Conservation (phyloP, 805 yeast genomes). For the Candida nitratophila region DNA sequence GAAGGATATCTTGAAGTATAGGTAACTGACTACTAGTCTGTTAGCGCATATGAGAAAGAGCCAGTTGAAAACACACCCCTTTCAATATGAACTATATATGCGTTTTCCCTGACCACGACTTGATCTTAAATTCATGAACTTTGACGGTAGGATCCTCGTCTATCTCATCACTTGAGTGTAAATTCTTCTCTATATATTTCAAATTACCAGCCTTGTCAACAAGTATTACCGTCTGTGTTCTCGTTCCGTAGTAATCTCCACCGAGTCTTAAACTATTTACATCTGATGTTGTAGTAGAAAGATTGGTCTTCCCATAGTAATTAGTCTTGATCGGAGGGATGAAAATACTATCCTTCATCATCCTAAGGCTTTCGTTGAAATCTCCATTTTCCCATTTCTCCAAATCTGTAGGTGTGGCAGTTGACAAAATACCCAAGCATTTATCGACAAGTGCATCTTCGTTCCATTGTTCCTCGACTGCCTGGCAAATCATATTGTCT, state of each 20-base stretch:
- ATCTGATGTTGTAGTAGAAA: background rate
- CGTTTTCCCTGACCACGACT: slow-evolving; percentile 6
- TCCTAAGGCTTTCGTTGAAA: slow-evolving; percentile 27
- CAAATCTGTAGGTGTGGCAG: slow-evolving; percentile 23
- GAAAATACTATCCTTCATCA: slow-evolving; percentile 54
- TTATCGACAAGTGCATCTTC: slow-evolving; percentile 38
- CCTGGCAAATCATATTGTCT: slow-evolving; percentile 30
- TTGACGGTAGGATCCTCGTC: slow-evolving; percentile 13
- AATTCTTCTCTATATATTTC: slow-evolving; percentile 54
- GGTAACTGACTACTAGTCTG: too few relatives aligned
- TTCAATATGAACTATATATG: too few relatives aligned
- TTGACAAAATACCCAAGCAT: slow-evolving; percentile 50
- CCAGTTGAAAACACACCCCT: too few relatives aligned
- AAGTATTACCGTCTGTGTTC: slow-evolving; percentile 76
- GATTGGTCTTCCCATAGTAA: background rate
- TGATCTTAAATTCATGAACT: slow-evolving; percentile 12
- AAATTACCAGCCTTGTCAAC: slow-evolving; percentile 44
- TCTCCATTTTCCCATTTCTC: slow-evolving; percentile 20
- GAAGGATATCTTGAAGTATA: too few relatives aligned
- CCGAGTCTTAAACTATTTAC: slow-evolving; percentile 18
- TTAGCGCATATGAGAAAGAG: too few relatives aligned
- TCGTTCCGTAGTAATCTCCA: slow-evolving; percentile 71
- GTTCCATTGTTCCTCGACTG: slow-evolving; percentile 11
- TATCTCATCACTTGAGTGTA: slow-evolving; percentile 43
- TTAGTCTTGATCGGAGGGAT: slow-evolving; percentile 53